Evolutionary conservation across 129 eudicot species (phyloP).

Genomic region (Silybum marianum): DNA sequence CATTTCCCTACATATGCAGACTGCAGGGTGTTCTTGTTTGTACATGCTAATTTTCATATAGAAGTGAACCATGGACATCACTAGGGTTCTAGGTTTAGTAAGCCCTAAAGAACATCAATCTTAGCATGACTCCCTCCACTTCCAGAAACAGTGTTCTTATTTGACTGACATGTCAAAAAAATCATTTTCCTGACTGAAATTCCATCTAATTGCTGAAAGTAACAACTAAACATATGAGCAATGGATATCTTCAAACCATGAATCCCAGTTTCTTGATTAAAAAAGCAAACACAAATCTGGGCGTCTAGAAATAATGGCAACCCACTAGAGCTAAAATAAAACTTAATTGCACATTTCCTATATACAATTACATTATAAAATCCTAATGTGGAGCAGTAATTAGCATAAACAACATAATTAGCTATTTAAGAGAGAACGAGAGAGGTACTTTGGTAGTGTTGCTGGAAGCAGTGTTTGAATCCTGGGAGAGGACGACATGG

Average conservation of each 20-base stretch:
- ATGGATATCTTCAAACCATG: conserved; percentile 3
- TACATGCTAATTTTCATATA: background rate
- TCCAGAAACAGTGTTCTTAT: background rate
- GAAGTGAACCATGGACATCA: background rate
- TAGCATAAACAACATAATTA: background rate
- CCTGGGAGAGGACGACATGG: conserved; percentile 69
- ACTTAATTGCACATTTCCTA: background rate
- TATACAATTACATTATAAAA: background rate
- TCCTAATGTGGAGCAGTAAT: background rate
- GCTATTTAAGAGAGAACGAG: conserved; percentile 8
- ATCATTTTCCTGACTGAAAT: background rate
- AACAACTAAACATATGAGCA: background rate
- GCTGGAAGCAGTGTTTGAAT: conserved; percentile 33
- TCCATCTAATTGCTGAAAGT: conserved; percentile 18
- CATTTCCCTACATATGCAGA: conserved; percentile 1
- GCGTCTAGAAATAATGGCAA: background rate
- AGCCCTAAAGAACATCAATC: conserved; percentile 12
- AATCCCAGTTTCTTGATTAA: background rate
- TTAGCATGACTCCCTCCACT: conserved; percentile 15
- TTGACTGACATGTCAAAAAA: background rate
- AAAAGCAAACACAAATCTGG: background rate
- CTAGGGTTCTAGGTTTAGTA: background rate
- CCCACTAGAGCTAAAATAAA: background rate
- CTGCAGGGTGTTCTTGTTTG: background rate
- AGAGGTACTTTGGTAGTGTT: conserved; percentile 45